Evolutionary conservation across 345 rosid genomes (phyloP).

Genomic region (Arabidopsis thaliana): DNA sequence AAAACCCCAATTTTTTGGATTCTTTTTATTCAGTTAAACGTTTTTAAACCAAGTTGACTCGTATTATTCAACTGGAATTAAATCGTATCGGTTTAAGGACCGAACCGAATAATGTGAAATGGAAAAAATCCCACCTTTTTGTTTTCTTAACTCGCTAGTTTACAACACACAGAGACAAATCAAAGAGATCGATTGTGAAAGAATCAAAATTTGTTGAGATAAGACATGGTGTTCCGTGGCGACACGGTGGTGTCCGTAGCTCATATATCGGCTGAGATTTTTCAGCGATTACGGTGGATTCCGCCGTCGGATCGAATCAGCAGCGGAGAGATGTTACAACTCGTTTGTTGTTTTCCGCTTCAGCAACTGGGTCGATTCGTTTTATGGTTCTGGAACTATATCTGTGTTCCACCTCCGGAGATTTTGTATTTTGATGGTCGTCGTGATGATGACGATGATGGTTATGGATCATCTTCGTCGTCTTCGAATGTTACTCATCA

Average conservation of each 20-base stretch:
- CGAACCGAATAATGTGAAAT: not conserved
- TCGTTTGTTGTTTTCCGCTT: slow-evolving; percentile 71
- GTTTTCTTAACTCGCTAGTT: not conserved
- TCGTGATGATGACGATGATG: slow-evolving; percentile 12
- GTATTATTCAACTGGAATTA: not conserved
- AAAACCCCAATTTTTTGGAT: too few species aligned
- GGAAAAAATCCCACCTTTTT: not conserved
- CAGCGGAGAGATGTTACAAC: slow-evolving; percentile 65
- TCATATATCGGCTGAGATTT: slow-evolving; percentile 59
- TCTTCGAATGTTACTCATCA: slow-evolving; percentile 36
- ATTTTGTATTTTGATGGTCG: slow-evolving; percentile 44
- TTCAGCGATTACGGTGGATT: slow-evolving; percentile 55
- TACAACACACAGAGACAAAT: slow-evolving; percentile 18
- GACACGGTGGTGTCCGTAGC: slow-evolving; percentile 52
- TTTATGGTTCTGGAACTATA: slow-evolving; percentile 69
- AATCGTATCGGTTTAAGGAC: not conserved
- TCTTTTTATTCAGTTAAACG: too few species aligned
- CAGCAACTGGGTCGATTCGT: slow-evolving; percentile 73
- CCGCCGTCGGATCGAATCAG: slow-evolving; percentile 54
- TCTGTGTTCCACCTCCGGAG: slow-evolving; percentile 70
- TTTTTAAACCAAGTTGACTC: slow-evolving; percentile 2
- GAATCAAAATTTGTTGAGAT: slow-evolving; percentile 16
- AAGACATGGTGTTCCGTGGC: slow-evolving; percentile 71
- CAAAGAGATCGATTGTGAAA: slow-evolving; percentile 9
- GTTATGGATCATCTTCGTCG: slow-evolving; percentile 29